phyloP scores from a whole-genome alignment of 805 yeast species.

The Wickerhamomyces hampshirensis region DNA sequence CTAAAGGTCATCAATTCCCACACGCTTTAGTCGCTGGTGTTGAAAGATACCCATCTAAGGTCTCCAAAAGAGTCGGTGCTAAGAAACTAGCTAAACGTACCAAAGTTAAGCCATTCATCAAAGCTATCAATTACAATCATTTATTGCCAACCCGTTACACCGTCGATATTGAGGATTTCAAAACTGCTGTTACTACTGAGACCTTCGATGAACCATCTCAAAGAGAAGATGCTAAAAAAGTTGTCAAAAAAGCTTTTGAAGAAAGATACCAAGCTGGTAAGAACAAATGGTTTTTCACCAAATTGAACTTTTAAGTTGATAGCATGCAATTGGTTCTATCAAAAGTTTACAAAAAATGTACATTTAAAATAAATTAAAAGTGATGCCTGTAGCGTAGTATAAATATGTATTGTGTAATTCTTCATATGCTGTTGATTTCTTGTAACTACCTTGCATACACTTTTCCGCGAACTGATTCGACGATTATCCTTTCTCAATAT shows the following conservation, averaged over 20 bases:
- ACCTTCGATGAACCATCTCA: conserved; percentile 96
- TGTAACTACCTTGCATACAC: too few species aligned
- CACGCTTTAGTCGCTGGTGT: conserved; percentile 99
- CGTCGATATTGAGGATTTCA: conserved; percentile 93
- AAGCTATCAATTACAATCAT: conserved; percentile 99
- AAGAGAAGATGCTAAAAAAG: conserved; percentile 98
- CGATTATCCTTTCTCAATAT: too few species aligned
- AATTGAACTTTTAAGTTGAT: conserved; percentile 70
- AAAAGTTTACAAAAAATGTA: conserved; percentile 1
- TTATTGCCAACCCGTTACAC: conserved; percentile 99
- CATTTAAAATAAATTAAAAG: not conserved
- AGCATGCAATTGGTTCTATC: conserved; percentile 8
- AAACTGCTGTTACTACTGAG: conserved; percentile 86
- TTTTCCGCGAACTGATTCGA: too few species aligned
- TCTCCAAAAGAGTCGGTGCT: conserved; percentile 89
- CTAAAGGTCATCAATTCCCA: conserved; percentile 98
- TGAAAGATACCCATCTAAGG: conserved; percentile 97
- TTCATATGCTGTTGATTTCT: not conserved
- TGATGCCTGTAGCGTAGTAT: too few species aligned
- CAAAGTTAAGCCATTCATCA: conserved; percentile 98
- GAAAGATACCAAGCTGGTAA: conserved; percentile 99
- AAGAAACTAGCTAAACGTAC: conserved; percentile 97
- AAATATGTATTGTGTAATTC: too few species aligned
- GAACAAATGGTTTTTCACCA: conserved; percentile 99
- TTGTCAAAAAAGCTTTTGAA: conserved; percentile 97